phyloP scores from a whole-genome alignment of 2,329 filamentous ascomycete species.

The Calonectria honghensis region DNA sequence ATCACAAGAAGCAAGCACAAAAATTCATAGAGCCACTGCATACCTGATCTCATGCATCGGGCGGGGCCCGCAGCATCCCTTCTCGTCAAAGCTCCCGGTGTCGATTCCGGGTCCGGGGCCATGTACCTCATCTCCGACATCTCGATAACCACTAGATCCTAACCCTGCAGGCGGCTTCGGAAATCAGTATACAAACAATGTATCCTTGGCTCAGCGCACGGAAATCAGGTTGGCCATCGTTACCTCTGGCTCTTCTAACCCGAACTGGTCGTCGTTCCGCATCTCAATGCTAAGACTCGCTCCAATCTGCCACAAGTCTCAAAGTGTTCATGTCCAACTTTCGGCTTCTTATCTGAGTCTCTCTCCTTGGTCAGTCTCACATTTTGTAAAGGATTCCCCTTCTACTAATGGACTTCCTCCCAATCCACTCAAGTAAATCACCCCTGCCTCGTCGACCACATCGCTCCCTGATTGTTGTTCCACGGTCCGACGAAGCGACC shows the following conservation, averaged over 20 bases:
- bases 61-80: not conserved
- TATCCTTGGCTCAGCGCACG: not conserved
- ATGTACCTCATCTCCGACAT: conserved; percentile 23
- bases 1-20: conserved; percentile 40
- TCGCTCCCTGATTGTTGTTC: not conserved
- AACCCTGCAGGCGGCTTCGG: not conserved
- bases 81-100: not conserved
- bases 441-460: not conserved
- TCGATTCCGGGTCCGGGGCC: not conserved
- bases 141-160: not conserved
- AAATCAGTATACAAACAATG: conserved; percentile 23
- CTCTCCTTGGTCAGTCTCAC: conserved; percentile 7
- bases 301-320: conserved; percentile 38
- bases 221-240: not conserved
- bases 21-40: not conserved
- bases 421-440: too few species aligned
- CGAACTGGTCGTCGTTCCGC: conserved; percentile 41
- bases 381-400: not conserved
- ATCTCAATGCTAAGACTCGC: conserved; percentile 38
- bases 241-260: conserved; percentile 27
- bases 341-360: conserved; percentile 34
- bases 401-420: not conserved
- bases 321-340: conserved; percentile 34
- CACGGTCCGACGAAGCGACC: not conserved
- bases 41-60: not conserved